A percentile compares a stretch with the other conserved stretches of the same genome.
phyloP scores from a whole-genome alignment of 2,329 filamentous ascomycete genomes.

The Septoria petroselini region DNA sequence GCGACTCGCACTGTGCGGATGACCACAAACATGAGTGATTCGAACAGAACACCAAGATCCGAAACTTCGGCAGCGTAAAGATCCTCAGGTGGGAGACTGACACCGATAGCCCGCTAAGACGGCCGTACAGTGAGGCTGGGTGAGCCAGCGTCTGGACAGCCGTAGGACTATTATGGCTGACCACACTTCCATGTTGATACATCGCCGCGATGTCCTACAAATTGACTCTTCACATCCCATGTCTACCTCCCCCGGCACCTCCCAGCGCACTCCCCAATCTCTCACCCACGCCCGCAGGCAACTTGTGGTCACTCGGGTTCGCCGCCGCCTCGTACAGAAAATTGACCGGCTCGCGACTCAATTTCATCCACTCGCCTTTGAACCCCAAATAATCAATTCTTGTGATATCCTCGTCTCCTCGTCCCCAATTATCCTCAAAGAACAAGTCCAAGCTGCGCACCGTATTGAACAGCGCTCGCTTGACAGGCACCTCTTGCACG shows the following conservation, averaged over 20 bases:
- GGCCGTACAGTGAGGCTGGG: too few relatives aligned
- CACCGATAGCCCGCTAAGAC: too few relatives aligned
- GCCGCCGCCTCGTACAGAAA: conserved; percentile 93
- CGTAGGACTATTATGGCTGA: too few relatives aligned
- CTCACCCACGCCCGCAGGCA: conserved; percentile 40
- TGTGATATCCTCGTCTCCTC: conserved; percentile 74
- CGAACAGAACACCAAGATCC: too few relatives aligned
- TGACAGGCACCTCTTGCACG: conserved; percentile 82
- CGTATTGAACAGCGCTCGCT: conserved; percentile 81
- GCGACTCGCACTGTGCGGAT: too few relatives aligned
- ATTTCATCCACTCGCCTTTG: conserved; percentile 87
- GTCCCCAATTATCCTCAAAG: conserved; percentile 83
- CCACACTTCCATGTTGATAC: too few relatives aligned
- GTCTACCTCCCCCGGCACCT: conserved; percentile 31
- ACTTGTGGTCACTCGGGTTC: conserved; percentile 81
- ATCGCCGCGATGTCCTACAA: too few relatives aligned
- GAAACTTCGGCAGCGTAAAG: too few relatives aligned
- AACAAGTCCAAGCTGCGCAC: conserved; percentile 82
- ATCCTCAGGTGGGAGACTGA: too few relatives aligned
- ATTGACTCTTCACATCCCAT: conserved; percentile 16
- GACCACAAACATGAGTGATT: too few relatives aligned
- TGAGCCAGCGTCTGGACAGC: too few relatives aligned
- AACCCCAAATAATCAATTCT: conserved; percentile 82
- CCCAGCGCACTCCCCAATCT: conserved; percentile 36
- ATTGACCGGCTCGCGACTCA: conserved; percentile 76